Percentiles rank a stretch among this genome's conserved stretches.
phyloP scores from a whole-genome alignment of 2,329 filamentous ascomycete species.

The Xylaria sp. region DNA sequence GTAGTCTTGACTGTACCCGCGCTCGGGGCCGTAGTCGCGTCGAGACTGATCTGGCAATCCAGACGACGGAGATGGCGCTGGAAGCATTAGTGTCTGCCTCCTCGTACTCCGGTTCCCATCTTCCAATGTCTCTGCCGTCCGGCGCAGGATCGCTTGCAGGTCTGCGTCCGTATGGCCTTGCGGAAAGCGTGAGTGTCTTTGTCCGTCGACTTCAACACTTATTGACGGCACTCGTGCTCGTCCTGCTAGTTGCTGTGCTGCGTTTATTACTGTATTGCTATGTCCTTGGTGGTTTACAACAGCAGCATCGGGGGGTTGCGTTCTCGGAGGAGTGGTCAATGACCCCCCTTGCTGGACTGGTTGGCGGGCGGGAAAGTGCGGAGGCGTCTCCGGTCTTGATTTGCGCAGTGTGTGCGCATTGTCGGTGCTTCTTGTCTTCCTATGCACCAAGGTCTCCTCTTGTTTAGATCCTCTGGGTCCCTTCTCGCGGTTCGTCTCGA shows the following conservation, averaged over 20 bases:
- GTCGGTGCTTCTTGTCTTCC: background rate
- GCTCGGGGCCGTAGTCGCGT: background rate
- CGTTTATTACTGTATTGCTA: constrained; percentile 30
- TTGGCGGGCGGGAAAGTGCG: constrained; percentile 2
- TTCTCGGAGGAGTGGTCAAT: background rate
- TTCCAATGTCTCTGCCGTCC: constrained; percentile 58
- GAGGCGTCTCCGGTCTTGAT: background rate
- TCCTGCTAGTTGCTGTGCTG: constrained; percentile 38
- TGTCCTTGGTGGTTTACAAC: background rate
- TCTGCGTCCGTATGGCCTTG: constrained; percentile 51
- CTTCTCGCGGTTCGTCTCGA: constrained; percentile 18
- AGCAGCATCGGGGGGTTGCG: background rate
- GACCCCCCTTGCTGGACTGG: constrained; percentile 4
- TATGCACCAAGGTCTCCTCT: background rate
- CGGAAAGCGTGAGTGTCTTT: constrained; percentile 2
- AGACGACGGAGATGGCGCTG: constrained; percentile 6
- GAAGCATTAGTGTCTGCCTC: constrained; percentile 37
- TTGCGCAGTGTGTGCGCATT: background rate
- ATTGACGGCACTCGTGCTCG: constrained; percentile 33
- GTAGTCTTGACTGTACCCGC: background rate
- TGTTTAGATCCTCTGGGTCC: background rate
- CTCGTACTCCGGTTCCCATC: constrained; percentile 45
- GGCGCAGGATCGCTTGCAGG: constrained; percentile 57
- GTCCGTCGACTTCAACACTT: constrained; percentile 6
- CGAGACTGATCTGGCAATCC: constrained; percentile 1